Evolutionary conservation across 2,329 filamentous ascomycete species (phyloP).

Genomic region (Orbilia oligospora): DNA sequence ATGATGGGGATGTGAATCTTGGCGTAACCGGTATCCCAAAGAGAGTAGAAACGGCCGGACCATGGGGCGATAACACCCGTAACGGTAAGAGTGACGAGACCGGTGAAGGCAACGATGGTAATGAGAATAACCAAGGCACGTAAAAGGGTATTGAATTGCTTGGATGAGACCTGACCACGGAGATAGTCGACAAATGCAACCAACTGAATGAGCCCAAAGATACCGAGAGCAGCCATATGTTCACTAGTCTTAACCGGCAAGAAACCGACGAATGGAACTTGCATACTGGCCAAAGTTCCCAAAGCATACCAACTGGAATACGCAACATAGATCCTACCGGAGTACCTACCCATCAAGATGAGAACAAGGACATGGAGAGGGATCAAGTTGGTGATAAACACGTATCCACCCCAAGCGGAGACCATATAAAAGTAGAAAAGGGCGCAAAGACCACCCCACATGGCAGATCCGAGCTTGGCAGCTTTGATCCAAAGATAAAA

Average conservation of each 20-base stretch:
- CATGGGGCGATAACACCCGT: constrained; percentile 95
- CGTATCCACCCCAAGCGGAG: constrained; percentile 98
- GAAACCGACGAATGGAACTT: constrained; percentile 99
- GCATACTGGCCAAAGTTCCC: constrained; percentile 97
- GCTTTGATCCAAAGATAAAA: constrained; percentile 99
- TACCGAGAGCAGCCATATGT: constrained; percentile 95
- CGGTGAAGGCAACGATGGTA: constrained; percentile 80
- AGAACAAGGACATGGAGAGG: constrained; percentile 94
- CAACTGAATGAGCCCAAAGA: constrained; percentile 95
- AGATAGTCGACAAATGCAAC: constrained; percentile 93
- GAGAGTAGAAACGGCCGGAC: constrained; percentile 98
- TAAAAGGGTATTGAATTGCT: constrained; percentile 93
- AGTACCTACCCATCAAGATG: constrained; percentile 97
- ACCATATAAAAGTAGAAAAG: constrained; percentile 99
- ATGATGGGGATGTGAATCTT: constrained; percentile 99
- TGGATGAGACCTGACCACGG: constrained; percentile 86
- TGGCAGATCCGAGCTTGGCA: constrained; percentile 93
- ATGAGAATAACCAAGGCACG: constrained; percentile 80
- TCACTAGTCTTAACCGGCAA: constrained; percentile 96
- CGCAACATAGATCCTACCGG: constrained; percentile 91
- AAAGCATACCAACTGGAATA: constrained; percentile 99
- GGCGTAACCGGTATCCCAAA: constrained; percentile 98
- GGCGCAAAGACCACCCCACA: constrained; percentile 94
- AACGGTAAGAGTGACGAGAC: constrained; percentile 85
- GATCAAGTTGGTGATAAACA: constrained; percentile 98